Evolutionary conservation across 2,329 filamentous ascomycete genomes (phyloP).

Genomic region (Fusarium nygamai): DNA sequence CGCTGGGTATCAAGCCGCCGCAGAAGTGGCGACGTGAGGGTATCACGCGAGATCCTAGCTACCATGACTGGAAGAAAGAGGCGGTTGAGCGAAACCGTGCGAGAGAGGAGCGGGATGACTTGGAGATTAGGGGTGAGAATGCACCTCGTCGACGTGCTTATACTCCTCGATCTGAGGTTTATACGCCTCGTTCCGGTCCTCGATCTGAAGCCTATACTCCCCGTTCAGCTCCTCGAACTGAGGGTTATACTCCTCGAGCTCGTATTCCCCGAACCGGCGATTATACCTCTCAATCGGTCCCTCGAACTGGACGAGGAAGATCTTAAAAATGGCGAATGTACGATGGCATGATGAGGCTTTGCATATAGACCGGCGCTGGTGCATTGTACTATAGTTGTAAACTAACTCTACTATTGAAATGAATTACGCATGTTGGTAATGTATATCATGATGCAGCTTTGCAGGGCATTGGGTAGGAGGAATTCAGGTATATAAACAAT

Average conservation of each 20-base stretch:
- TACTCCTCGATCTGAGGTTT: not conserved
- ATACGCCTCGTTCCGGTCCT: not conserved
- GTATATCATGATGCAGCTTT: not conserved
- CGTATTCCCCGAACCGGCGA: not conserved
- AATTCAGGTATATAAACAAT: not conserved
- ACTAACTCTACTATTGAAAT: slow-evolving; percentile 32
- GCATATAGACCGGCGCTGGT: slow-evolving; percentile 26
- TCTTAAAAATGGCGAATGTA: slow-evolving; percentile 21
- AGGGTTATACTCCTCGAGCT: not conserved
- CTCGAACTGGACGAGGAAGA: not conserved
- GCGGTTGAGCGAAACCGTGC: slow-evolving; percentile 44
- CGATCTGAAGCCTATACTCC: not conserved
- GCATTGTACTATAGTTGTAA: slow-evolving; percentile 36
- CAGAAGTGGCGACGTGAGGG: slow-evolving; percentile 67
- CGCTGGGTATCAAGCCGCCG: slow-evolving; percentile 70
- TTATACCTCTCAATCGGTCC: not conserved
- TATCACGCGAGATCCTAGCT: slow-evolving; percentile 56
- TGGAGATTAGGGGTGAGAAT: slow-evolving; percentile 23
- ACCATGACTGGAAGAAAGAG: slow-evolving; percentile 49
- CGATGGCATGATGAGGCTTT: slow-evolving; percentile 12
- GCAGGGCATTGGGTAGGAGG: not conserved
- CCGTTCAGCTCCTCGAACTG: not conserved
- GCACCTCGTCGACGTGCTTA: not conserved
- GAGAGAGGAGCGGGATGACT: slow-evolving; percentile 44
- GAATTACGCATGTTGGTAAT: slow-evolving; percentile 2